phyloP scores from a whole-genome alignment of 495 filamentous ascomycete genomes.

The Aspergillus leporis region DNA sequence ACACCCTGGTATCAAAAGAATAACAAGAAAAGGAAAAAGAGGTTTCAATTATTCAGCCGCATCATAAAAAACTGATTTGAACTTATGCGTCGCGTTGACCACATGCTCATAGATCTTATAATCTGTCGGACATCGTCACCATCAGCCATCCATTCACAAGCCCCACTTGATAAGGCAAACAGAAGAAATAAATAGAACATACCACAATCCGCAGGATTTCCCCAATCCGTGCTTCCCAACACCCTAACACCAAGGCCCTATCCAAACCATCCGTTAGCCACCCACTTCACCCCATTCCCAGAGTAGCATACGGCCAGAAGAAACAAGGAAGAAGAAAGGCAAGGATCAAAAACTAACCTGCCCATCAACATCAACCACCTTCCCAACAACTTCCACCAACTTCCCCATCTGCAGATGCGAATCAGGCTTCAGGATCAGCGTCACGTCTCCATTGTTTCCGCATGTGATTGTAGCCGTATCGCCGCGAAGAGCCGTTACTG shows the following conservation, averaged over 20 bases:
- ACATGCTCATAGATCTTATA: constrained; percentile 76
- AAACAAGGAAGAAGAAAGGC: neutral
- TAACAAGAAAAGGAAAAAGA: constrained; percentile 18
- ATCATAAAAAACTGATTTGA: constrained; percentile 78
- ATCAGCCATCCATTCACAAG: neutral
- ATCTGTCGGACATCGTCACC: constrained; percentile 52
- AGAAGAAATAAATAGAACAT: constrained; percentile 16
- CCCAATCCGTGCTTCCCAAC: constrained; percentile 76
- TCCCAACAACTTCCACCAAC: constrained; percentile 86
- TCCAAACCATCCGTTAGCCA: neutral
- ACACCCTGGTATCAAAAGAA: constrained; percentile 12
- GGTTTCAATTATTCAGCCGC: constrained; percentile 29
- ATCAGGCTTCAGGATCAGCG: constrained; percentile 74
- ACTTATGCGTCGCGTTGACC: constrained; percentile 84
- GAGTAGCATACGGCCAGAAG: neutral
- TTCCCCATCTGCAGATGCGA: constrained; percentile 76
- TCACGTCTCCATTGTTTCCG: constrained; percentile 64
- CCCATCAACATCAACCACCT: constrained; percentile 64
- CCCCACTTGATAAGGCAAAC: neutral
- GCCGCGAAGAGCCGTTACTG: constrained; percentile 75
- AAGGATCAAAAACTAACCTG: constrained; percentile 29
- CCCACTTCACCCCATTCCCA: too few relatives aligned
- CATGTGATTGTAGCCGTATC: constrained; percentile 78
- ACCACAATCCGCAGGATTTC: constrained; percentile 49
- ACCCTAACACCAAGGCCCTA: constrained; percentile 73